Evolutionary conservation across 306 rosid genomes (phyloP).

Genomic region (Prunus persica): DNA sequence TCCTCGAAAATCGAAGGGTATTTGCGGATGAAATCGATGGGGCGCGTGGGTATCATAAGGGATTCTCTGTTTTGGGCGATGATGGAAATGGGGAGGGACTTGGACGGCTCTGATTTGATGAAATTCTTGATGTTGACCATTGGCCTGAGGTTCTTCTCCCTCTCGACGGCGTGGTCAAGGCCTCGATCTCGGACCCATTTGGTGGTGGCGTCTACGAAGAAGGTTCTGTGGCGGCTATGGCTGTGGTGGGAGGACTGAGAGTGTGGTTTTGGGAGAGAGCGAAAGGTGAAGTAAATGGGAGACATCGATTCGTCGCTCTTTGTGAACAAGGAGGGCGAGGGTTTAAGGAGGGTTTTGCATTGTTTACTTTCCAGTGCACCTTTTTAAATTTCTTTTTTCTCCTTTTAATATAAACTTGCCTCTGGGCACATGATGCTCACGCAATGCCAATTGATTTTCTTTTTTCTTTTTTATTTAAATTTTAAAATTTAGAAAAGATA

Average conservation of each 20-base stretch:
- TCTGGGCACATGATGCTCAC: too few relatives aligned
- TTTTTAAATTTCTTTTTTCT: too few relatives aligned
- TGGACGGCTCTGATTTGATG: constrained; percentile 64
- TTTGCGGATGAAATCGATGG: constrained; percentile 60
- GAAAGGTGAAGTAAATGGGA: constrained; percentile 31
- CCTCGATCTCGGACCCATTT: constrained; percentile 77
- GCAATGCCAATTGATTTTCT: too few relatives aligned
- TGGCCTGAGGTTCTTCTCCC: constrained; percentile 61
- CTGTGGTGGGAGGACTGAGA: constrained; percentile 1
- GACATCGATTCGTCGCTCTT: constrained; percentile 2
- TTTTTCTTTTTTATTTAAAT: too few relatives aligned
- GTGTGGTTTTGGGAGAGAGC: constrained; percentile 14
- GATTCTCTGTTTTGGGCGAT: constrained; percentile 38
- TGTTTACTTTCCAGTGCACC: not conserved
- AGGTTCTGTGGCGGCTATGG: constrained; percentile 33
- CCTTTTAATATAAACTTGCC: too few relatives aligned
- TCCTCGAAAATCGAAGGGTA: constrained; percentile 68
- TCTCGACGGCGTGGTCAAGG: constrained; percentile 84
- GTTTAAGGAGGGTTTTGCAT: constrained; percentile 17
- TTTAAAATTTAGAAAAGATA: too few relatives aligned
- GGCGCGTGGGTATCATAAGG: constrained; percentile 59
- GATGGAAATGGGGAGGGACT: constrained; percentile 64
- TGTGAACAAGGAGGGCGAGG: not conserved
- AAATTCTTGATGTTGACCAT: constrained; percentile 51
- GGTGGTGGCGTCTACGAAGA: constrained; percentile 38